Evolutionary conservation across 73 alveolate species (phyloP).

Genomic region (Tetrahymena borealis): DNA sequence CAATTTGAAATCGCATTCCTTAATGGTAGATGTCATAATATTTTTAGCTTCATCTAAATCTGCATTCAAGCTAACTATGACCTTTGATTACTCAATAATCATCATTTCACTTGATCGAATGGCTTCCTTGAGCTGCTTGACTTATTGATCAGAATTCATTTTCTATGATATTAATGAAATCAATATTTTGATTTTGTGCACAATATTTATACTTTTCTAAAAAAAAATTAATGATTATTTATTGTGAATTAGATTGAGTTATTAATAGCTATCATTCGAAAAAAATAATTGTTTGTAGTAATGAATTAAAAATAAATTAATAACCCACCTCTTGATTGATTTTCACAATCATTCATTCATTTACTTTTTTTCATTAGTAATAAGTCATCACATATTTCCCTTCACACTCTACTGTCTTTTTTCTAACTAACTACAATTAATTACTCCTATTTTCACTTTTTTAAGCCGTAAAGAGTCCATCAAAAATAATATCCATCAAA

Average conservation of each 20-base stretch:
- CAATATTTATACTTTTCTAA: neutral
- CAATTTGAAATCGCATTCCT: neutral
- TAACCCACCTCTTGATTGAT: too few species aligned
- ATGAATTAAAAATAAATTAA: too few species aligned
- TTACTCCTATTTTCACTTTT: too few species aligned
- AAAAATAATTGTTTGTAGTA: too few species aligned
- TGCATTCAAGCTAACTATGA: neutral
- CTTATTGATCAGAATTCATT: neutral
- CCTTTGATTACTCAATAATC: neutral
- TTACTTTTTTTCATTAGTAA: too few species aligned
- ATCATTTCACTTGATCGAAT: neutral
- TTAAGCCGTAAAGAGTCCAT: too few species aligned
- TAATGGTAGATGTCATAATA: neutral
- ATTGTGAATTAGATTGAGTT: neutral
- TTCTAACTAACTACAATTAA: too few species aligned
- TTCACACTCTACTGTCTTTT: too few species aligned
- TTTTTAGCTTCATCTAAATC: neutral
- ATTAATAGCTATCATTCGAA: neutral
- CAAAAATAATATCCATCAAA: too few species aligned
- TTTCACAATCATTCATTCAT: too few species aligned
- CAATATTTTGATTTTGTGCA: neutral
- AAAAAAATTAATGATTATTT: neutral
- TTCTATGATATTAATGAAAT: neutral
- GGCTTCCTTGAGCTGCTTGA: neutral
- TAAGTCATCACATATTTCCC: too few species aligned